Percentiles rank a stretch among this genome's conserved stretches.
Evolutionary conservation across 257 asterid genomes (phyloP).

Genomic region (Striga asiatica): DNA sequence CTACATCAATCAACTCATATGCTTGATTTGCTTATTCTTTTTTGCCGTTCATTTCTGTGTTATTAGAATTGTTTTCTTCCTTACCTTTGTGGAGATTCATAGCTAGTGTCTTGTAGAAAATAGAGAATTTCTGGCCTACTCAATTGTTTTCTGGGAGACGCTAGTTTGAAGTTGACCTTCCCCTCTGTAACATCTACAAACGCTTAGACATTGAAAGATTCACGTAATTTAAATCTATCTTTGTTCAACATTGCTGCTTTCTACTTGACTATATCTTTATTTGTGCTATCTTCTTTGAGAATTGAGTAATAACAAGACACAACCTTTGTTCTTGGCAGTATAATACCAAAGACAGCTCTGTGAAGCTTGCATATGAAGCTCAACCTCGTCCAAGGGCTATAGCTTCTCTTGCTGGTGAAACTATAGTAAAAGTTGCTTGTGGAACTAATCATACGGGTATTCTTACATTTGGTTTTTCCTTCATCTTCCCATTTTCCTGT

Average conservation of each 20-base stretch:
- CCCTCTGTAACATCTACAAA: neutral
- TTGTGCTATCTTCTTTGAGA: neutral
- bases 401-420: conserved; percentile 77
- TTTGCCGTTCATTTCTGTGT: neutral
- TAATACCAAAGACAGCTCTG: conserved; percentile 92
- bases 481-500: neutral
- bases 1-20: neutral
- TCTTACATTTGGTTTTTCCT: neutral
- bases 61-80: neutral
- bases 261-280: neutral
- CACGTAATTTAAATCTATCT: neutral
- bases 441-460: conserved; percentile 95
- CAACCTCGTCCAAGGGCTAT: conserved; percentile 89
- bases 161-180: neutral
- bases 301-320: neutral
- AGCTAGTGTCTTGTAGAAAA: neutral
- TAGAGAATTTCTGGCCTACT: neutral
- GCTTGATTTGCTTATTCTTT: neutral
- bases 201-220: conserved; percentile 1
- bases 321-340: conserved; percentile 41
- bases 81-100: neutral
- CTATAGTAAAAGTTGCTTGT: conserved; percentile 85
- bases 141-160: conserved; percentile 4
- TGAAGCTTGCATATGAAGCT: conserved; percentile 93
- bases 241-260: neutral